Conservation (phyloP, 495 filamentous ascomycete species). For the Chaetomium cochliodes region DNA sequence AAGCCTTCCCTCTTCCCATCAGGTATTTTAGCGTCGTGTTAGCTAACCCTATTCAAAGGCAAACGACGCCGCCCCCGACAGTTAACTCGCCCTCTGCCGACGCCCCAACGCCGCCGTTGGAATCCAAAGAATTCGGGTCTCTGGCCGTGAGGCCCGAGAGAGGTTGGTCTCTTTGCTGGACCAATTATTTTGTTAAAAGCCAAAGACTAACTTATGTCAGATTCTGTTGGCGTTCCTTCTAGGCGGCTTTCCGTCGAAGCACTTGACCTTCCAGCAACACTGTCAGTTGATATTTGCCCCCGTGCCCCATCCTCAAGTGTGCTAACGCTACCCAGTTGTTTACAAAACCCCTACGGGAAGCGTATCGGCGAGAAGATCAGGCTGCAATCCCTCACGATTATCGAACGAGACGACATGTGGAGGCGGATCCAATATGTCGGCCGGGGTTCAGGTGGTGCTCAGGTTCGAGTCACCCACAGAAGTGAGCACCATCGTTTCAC, state of each 20-base stretch:
- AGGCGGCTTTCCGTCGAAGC: background rate
- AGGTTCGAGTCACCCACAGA: constrained; percentile 3
- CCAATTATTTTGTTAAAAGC: too few species aligned
- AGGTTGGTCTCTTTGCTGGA: background rate
- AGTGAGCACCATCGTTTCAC: background rate
- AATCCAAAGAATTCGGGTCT: background rate
- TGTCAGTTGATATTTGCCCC: background rate
- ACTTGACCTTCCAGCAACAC: background rate
- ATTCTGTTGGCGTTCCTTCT: background rate
- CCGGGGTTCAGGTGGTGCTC: background rate
- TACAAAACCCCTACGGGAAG: constrained; percentile 7
- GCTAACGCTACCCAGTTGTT: background rate
- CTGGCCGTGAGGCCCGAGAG: too few species aligned
- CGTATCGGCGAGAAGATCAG: constrained; percentile 4
- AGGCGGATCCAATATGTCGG: constrained; percentile 3
- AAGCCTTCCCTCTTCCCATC: background rate
- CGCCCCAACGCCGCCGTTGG: background rate
- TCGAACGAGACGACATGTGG: constrained; percentile 8
- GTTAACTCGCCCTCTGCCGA: background rate
- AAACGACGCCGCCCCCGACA: background rate
- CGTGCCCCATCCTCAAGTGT: background rate
- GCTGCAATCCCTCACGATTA: background rate
- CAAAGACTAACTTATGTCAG: background rate
- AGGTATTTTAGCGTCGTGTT: background rate
- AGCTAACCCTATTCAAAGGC: background rate